Percentiles rank a stretch among this genome's conserved stretches.
Conservation (phyloP, 2,329 filamentous ascomycete species). For the Apiospora sp. region DNA sequence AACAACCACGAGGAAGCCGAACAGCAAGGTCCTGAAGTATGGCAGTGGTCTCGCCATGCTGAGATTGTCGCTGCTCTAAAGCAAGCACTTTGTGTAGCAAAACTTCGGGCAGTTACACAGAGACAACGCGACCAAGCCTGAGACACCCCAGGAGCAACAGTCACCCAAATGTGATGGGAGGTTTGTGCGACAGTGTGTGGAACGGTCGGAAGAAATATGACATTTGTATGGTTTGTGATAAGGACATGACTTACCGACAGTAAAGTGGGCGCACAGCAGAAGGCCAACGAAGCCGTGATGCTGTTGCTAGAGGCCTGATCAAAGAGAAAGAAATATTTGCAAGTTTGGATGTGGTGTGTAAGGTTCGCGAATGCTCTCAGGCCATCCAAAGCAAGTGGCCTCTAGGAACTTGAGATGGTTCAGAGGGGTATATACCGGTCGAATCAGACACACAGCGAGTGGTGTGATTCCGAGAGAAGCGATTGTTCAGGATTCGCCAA, state of each 20-base stretch:
- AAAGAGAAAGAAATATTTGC: constrained; percentile 13
- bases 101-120: neutral
- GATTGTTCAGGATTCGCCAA: neutral
- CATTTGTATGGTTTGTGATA: constrained; percentile 1
- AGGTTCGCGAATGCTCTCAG: neutral
- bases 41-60: neutral
- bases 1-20: neutral
- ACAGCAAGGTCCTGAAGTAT: neutral
- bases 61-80: neutral
- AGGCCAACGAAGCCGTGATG: constrained; percentile 23
- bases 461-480: constrained; percentile 5
- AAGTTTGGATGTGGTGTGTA: neutral
- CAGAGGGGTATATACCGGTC: neutral
- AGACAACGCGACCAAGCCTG: neutral
- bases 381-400: neutral
- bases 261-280: constrained; percentile 25
- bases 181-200: constrained; percentile 1
- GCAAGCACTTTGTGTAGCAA: neutral
- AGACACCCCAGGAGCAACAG: neutral
- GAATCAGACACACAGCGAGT: constrained; percentile 14
- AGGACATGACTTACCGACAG: constrained; percentile 26
- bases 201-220: neutral
- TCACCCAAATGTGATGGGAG: neutral
- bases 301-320: constrained; percentile 8
- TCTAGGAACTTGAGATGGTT: neutral